Evolutionary conservation across 225 moss, liverwort and hornwort species (phyloP), one percentile per base, ranked within the genome.

Genomic region (Ulota crispa): DNA sequence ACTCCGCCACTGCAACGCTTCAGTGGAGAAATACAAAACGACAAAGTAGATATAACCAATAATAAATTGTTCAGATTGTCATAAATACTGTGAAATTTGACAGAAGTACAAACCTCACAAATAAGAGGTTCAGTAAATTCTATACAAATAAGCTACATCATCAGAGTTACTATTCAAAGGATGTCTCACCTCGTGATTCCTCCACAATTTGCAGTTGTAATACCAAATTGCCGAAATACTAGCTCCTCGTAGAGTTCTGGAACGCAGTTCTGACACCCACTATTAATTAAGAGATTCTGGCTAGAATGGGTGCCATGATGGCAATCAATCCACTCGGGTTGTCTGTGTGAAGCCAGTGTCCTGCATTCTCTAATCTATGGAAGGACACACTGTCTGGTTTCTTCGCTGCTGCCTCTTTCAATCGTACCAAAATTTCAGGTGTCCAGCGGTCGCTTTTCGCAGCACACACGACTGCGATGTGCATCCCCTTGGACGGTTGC

Each of bases 291-390:
- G 92, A 87, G 4, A 91, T 43, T 77, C 78, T 88, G 26, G 90
- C 84, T 28, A 99, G 86, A 79, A 85, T 83, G 60, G 98, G 95
- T 43, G 90, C 78, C 77, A 95, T 85, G 3, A 94, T 93, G 47
- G 91, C 87, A 69, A 86, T 84, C 84, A 99, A 87, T 55, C 98
- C 94, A 63, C 73, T 86, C 7, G 95, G 94, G 68, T 95, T 95
- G 74, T 94, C 94, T 24, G 83, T 84, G 83, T 95, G 95, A 78
- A 99, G 79, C 98, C 95, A 99, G 59, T 95, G 95, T 39, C 98
- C 95, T 41, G 98, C 98, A 83, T 94, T 92, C 80, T 95, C 91
- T 59, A 98, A 76, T 47, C 82, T 59, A 72, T 92, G 94, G 42
- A 92, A 98, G 7, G 84, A 85, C 9, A 98, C 87, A 21, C 47